A percentile compares a stretch with the other conserved stretches of the same genome.
These are phyloP conservation scores for Ilyonectria robusta DNA, from an alignment of 2,329 filamentous ascomycete genomes.

Conservation along the genomic window DNA sequence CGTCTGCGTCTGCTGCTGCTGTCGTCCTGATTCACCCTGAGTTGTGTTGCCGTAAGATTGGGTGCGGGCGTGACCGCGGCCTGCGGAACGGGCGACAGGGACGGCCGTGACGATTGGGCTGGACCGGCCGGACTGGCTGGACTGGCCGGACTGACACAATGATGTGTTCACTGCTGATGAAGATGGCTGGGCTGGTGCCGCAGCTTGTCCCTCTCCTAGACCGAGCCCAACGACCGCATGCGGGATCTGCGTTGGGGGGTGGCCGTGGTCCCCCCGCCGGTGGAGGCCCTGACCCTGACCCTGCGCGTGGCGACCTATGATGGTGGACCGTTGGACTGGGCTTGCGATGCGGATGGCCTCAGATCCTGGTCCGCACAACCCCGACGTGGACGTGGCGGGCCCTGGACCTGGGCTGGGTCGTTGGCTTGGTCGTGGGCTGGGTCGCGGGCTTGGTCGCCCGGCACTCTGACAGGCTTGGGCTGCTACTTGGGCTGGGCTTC, in stretches of 20 bases:
- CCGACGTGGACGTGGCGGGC: constrained; percentile 40
- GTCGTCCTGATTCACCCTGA: constrained; percentile 14
- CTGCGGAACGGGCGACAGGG: constrained; percentile 15
- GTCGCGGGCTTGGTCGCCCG: constrained; percentile 8
- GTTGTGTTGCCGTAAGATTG: constrained; percentile 25
- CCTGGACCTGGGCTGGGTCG: constrained; percentile 13
- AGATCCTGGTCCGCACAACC: constrained; percentile 37
- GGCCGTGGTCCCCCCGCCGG: constrained; percentile 42
- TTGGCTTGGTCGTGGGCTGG: constrained; percentile 33
- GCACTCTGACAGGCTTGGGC: constrained; percentile 24
- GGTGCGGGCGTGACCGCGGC: constrained; percentile 24
- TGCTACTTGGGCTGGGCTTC: constrained; percentile 19
- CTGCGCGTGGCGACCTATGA: constrained; percentile 40
- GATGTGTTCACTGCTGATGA: constrained; percentile 23
- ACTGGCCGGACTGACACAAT: constrained; percentile 25
- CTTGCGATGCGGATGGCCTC: constrained; percentile 33
- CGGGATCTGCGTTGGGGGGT: constrained; percentile 46
- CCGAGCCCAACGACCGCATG: constrained; percentile 45
- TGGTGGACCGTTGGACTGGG: constrained; percentile 46
- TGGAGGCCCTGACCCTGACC: constrained; percentile 44
- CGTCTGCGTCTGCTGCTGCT: not conserved
- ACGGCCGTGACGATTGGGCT: constrained; percentile 21
- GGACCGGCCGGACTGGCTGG: constrained; percentile 26
- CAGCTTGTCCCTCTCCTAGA: constrained; percentile 44
- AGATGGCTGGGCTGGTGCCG: constrained; percentile 4